phyloP scores from a whole-genome alignment of 495 filamentous ascomycete species.

The Penicillium fimorum region DNA sequence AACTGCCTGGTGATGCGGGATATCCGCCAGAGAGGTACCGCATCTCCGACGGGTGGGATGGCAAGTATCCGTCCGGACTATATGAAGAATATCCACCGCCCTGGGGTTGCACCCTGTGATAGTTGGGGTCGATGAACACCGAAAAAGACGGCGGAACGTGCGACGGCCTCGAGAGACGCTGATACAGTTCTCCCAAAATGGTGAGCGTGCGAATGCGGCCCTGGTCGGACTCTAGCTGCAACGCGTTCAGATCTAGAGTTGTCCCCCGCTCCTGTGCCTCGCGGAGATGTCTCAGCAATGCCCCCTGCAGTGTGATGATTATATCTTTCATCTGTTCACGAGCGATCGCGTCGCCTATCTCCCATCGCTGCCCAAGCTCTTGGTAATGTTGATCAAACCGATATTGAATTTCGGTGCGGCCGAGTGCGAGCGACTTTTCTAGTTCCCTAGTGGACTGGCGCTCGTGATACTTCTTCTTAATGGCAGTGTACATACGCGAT shows the following conservation, averaged over 20 bases:
- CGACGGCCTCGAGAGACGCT: slow-evolving; percentile 28
- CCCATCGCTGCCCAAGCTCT: slow-evolving; percentile 33
- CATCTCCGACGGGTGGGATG: not conserved
- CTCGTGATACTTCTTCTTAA: slow-evolving; percentile 36
- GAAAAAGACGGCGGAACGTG: slow-evolving; percentile 12
- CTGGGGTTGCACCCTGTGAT: not conserved
- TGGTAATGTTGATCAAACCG: slow-evolving; percentile 31
- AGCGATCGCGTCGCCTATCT: slow-evolving; percentile 39
- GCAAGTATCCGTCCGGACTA: not conserved
- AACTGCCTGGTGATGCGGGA: not conserved
- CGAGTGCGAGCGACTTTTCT: slow-evolving; percentile 34
- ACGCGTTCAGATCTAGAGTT: slow-evolving; percentile 34
- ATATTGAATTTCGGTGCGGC: slow-evolving; percentile 25
- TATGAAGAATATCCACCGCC: not conserved
- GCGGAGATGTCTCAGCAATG: slow-evolving; percentile 44
- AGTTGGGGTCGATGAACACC: slow-evolving; percentile 11
- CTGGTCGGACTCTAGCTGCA: slow-evolving; percentile 36
- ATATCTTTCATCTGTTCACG: slow-evolving; percentile 46
- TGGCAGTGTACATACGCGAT: slow-evolving; percentile 31
- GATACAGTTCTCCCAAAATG: slow-evolving; percentile 34
- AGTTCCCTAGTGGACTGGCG: slow-evolving; percentile 28
- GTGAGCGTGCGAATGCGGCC: slow-evolving; percentile 25
- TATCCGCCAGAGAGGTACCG: not conserved
- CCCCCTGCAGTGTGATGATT: slow-evolving; percentile 41
- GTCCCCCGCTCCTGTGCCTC: slow-evolving; percentile 35